Percentiles rank a stretch among this genome's conserved stretches.
Evolutionary conservation across 805 yeast species (phyloP).

Genomic region (Millerozyma acaciae): DNA sequence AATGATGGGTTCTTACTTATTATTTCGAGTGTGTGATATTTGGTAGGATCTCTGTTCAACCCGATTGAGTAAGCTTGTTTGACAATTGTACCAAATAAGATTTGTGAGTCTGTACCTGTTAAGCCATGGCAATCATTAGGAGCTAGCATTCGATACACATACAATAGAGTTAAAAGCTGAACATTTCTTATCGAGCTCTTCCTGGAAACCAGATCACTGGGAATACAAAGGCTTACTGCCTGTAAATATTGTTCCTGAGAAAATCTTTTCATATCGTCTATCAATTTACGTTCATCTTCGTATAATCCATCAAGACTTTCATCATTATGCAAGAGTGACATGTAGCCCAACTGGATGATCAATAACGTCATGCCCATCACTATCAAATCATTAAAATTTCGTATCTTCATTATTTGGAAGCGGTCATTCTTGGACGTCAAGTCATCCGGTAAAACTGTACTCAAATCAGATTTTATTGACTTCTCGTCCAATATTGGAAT

Average conservation of each 20-base stretch:
- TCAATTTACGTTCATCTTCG: constrained; percentile 22
- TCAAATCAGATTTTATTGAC: constrained; percentile 22
- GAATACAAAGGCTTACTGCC: constrained; percentile 31
- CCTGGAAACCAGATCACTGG: constrained; percentile 24
- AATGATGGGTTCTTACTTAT: constrained; percentile 25
- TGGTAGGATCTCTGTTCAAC: constrained; percentile 36
- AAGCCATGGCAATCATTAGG: constrained; percentile 43
- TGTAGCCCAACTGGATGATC: constrained; percentile 32
- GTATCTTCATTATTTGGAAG: constrained; percentile 16
- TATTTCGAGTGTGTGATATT: constrained; percentile 24
- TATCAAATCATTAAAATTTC: constrained; percentile 28
- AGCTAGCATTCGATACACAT: constrained; percentile 32
- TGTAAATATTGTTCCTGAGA: constrained; percentile 26
- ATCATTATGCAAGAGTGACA: constrained; percentile 36
- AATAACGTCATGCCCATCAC: constrained; percentile 28
- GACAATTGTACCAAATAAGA: constrained; percentile 33
- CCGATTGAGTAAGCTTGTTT: constrained; percentile 40
- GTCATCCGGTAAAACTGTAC: constrained; percentile 14
- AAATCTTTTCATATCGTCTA: constrained; percentile 27
- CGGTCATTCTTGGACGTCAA: constrained; percentile 17
- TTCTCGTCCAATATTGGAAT: constrained; percentile 33
- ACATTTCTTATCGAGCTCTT: constrained; percentile 34
- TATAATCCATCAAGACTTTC: constrained; percentile 22
- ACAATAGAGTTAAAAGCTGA: constrained; percentile 29
- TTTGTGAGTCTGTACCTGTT: constrained; percentile 36